These are phyloP conservation scores for Domatiomyces catenatus DNA, from an alignment of 2,329 filamentous ascomycete species.

Conservation along the genomic window DNA sequence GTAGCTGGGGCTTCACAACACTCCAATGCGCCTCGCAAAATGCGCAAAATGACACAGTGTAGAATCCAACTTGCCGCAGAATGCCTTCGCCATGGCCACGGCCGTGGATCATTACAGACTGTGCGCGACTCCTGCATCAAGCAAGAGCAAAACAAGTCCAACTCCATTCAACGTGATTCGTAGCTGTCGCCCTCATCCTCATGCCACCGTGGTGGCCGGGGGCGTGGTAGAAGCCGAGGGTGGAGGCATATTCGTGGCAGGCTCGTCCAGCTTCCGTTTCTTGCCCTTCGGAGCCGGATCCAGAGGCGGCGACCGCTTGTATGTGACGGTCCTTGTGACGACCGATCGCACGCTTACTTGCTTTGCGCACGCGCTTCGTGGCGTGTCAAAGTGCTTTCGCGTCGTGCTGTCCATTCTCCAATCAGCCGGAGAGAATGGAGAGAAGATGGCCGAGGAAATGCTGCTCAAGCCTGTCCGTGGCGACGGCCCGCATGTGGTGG, in stretches of 20 bases:
- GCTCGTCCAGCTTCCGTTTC: slow-evolving; percentile 51
- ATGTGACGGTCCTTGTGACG: slow-evolving; percentile 85
- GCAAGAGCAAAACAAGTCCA: neutral
- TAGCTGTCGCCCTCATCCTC: neutral
- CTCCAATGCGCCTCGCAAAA: neutral
- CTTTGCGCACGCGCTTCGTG: slow-evolving; percentile 48
- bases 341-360: slow-evolving; percentile 66
- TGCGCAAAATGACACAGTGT: neutral
- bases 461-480: slow-evolving; percentile 45
- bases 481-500: slow-evolving; percentile 42
- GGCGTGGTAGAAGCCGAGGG: slow-evolving; percentile 3
- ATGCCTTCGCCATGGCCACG: neutral
- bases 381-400: slow-evolving; percentile 43
- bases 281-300: slow-evolving; percentile 86
- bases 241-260: slow-evolving; percentile 9
- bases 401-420: slow-evolving; percentile 54
- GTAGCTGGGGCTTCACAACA: neutral
- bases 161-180: neutral
- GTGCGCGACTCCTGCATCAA: neutral
- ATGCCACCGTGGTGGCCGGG: neutral
- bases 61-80: neutral
- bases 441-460: slow-evolving; percentile 34
- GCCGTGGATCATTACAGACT: neutral
- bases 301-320: slow-evolving; percentile 57
- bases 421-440: slow-evolving; percentile 70